A percentile compares a stretch with the other conserved stretches of the same genome.
These are phyloP conservation scores for Mrakia frigida DNA, from an alignment of 768 basidiomycete species.

Conservation along the genomic window DNA sequence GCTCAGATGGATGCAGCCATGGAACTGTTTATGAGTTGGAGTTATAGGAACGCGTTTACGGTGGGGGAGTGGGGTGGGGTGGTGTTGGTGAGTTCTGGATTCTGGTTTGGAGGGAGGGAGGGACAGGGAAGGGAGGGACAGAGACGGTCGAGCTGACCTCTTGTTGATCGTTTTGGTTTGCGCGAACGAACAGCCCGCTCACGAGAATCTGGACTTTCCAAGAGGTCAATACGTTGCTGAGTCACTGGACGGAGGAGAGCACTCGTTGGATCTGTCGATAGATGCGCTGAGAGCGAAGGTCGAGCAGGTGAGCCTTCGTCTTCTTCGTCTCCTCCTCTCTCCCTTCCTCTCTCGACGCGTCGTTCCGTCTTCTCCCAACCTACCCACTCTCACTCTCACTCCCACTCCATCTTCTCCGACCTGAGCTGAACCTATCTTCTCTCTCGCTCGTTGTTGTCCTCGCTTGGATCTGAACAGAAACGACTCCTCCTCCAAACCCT, in stretches of 20 bases:
- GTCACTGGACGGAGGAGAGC: constrained; percentile 22
- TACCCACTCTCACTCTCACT: neutral
- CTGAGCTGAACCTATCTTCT: too few species aligned
- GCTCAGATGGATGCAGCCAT: constrained; percentile 28
- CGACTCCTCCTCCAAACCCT: constrained; percentile 11
- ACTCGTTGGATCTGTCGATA: constrained; percentile 17
- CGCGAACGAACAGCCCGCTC: constrained; percentile 11
- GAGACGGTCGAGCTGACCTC: too few species aligned
- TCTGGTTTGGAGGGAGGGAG: neutral
- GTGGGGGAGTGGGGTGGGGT: constrained; percentile 27
- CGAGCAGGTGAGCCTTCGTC: constrained; percentile 23
- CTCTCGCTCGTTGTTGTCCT: neutral
- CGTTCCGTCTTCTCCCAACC: neutral
- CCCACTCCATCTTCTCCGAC: too few species aligned
- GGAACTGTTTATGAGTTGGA: constrained; percentile 27
- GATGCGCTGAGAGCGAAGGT: constrained; percentile 25
- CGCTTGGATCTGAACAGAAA: neutral
- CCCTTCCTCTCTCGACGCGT: neutral
- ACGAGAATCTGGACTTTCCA: constrained; percentile 25
- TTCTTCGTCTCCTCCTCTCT: neutral
- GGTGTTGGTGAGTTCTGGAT: constrained; percentile 21
- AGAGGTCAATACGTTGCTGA: constrained; percentile 28
- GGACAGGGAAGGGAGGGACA: neutral
- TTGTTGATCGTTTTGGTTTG: neutral
- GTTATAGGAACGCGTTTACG: constrained; percentile 29